A percentile compares a stretch with the other conserved stretches of the same genome.
These are phyloP conservation scores for Chalciporus pseudorubinellus DNA, from an alignment of 768 basidiomycete genomes.

Conservation along the genomic window DNA sequence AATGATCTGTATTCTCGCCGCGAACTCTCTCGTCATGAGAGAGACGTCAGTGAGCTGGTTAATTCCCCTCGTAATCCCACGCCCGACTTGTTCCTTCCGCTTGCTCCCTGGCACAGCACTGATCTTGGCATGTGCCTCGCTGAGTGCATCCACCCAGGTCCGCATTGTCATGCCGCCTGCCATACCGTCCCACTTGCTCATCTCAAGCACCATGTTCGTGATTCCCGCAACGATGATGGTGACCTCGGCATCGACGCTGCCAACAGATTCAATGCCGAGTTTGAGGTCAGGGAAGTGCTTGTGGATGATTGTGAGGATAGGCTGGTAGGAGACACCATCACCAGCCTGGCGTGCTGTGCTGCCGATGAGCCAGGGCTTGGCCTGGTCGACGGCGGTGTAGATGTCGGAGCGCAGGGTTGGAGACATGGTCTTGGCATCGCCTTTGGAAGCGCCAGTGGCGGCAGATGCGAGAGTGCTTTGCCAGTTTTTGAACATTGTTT, in stretches of 20 bases:
- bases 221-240: slow-evolving; percentile 50
- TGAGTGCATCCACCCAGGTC: slow-evolving; percentile 51
- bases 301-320: slow-evolving; percentile 44
- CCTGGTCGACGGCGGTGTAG: slow-evolving; percentile 46
- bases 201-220: slow-evolving; percentile 53
- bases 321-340: slow-evolving; percentile 50
- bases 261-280: slow-evolving; percentile 46
- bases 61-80: slow-evolving; percentile 50
- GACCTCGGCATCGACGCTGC: slow-evolving; percentile 46
- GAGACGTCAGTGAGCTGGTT: slow-evolving; percentile 48
- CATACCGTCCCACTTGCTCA: slow-evolving; percentile 57
- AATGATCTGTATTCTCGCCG: slow-evolving; percentile 53
- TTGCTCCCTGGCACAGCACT: slow-evolving; percentile 14
- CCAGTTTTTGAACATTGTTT: slow-evolving; percentile 48
- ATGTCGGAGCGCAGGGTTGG: slow-evolving; percentile 51
- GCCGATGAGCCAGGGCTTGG: slow-evolving; percentile 46
- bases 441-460: slow-evolving; percentile 13
- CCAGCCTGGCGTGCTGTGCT: slow-evolving; percentile 45
- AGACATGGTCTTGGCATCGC: slow-evolving; percentile 39
- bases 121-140: slow-evolving; percentile 39
- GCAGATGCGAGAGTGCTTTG: slow-evolving; percentile 39
- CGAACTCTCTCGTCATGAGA: slow-evolving; percentile 54
- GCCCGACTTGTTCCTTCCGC: slow-evolving; percentile 43
- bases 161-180: slow-evolving; percentile 55
- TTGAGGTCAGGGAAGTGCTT: slow-evolving; percentile 48